phyloP scores from a whole-genome alignment of 2,329 filamentous ascomycete species.

The Stagonosporopsis tanaceti region DNA sequence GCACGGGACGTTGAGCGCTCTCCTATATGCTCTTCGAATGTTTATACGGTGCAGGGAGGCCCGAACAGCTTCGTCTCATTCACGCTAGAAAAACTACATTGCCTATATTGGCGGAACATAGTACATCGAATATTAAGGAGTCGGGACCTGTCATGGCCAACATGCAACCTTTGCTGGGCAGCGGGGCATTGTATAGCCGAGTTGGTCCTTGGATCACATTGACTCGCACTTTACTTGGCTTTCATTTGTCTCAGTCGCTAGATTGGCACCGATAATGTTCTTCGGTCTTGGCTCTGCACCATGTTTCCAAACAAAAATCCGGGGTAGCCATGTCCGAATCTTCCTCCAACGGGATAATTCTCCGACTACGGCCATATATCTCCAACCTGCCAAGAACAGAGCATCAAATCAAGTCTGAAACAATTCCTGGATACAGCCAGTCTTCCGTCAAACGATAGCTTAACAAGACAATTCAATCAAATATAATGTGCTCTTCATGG shows the following conservation, averaged over 20 bases:
- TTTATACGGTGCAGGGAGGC: too few species aligned
- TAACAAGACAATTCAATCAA: constrained; percentile 9
- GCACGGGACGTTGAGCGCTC: not conserved
- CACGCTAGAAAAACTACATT: not conserved
- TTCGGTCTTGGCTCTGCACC: constrained; percentile 13
- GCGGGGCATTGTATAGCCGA: not conserved
- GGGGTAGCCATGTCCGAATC: constrained; percentile 3
- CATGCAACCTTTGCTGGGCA: not conserved
- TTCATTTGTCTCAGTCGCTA: not conserved
- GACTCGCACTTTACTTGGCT: not conserved
- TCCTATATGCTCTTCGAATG: too few species aligned
- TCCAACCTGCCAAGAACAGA: constrained; percentile 18
- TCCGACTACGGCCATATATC: constrained; percentile 16
- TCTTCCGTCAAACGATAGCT: constrained; percentile 1
- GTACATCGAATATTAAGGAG: not conserved
- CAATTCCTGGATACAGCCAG: not conserved
- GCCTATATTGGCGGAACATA: not conserved
- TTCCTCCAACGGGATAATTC: constrained; percentile 30
- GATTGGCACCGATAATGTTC: not conserved
- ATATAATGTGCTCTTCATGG: not conserved
- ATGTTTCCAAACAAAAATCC: not conserved
- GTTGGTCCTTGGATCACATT: not conserved
- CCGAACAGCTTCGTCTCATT: too few species aligned
- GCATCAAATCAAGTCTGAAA: constrained; percentile 11
- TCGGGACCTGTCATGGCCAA: not conserved